Conservation (phyloP, 371 early-diverging fungal genomes). For the Mortierella polycephala region DNA sequence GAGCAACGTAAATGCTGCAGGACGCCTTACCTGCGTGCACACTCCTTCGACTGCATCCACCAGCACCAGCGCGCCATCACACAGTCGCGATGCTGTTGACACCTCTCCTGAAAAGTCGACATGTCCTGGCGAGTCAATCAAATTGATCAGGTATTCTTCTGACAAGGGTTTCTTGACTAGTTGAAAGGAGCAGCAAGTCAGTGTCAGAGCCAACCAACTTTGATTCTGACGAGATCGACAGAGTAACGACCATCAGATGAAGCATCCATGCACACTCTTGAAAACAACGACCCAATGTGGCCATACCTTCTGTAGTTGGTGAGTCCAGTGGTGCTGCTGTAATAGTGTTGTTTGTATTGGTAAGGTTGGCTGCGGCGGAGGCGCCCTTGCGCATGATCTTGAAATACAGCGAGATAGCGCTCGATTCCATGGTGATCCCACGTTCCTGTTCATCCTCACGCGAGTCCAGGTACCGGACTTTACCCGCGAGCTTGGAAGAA, state of each 20-base stretch:
- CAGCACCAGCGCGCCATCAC: slow-evolving; percentile 97
- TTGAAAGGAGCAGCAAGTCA: neutral
- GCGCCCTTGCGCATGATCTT: slow-evolving; percentile 65
- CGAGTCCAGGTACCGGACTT: slow-evolving; percentile 98
- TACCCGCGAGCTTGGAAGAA: slow-evolving; percentile 95
- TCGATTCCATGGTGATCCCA: slow-evolving; percentile 99
- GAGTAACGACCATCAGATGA: neutral
- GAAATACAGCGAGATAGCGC: slow-evolving; percentile 94
- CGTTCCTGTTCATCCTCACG: slow-evolving; percentile 99
- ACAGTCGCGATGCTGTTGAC: slow-evolving; percentile 94
- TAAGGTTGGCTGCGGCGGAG: neutral
- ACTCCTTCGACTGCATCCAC: slow-evolving; percentile 99
- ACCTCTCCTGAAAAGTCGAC: slow-evolving; percentile 99
- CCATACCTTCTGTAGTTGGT: slow-evolving; percentile 12
- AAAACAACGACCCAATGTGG: too few relatives aligned
- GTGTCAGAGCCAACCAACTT: neutral
- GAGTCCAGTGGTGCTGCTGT: neutral
- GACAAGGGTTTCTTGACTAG: slow-evolving; percentile 31
- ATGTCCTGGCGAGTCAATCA: slow-evolving; percentile 99
- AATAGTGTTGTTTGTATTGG: too few relatives aligned
- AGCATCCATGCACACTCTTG: too few relatives aligned
- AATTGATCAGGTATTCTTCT: slow-evolving; percentile 90
- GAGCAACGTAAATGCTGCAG: slow-evolving; percentile 1
- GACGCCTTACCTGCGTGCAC: slow-evolving; percentile 85
- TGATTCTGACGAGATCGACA: neutral